Evolutionary conservation across 2,329 filamentous ascomycete species (phyloP).

Genomic region (Colletotrichum costaricense): DNA sequence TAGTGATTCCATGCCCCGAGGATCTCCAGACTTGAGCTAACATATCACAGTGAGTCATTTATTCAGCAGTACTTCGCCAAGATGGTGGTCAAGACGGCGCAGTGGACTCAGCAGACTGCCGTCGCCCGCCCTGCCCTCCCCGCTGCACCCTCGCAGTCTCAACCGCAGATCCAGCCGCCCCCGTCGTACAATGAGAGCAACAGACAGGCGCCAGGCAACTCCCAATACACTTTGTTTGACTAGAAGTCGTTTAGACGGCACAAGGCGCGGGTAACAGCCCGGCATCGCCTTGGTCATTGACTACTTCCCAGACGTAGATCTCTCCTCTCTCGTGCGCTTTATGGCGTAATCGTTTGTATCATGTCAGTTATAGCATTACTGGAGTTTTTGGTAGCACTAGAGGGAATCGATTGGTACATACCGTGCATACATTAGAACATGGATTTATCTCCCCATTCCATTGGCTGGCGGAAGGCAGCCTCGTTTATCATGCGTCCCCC

Average conservation of each 20-base stretch:
- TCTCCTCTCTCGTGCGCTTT: background rate
- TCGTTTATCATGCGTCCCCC: background rate
- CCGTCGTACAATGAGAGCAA: conserved; percentile 32
- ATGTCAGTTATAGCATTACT: conserved; percentile 1
- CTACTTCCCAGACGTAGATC: conserved; percentile 2
- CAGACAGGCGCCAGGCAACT: conserved; percentile 26
- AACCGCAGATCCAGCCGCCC: conserved; percentile 11
- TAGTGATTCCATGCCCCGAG: conserved; percentile 43
- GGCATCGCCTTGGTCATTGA: background rate
- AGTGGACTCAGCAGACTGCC: conserved; percentile 44
- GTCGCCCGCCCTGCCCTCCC: conserved; percentile 18
- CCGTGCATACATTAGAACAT: background rate
- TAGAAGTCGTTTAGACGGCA: conserved; percentile 21
- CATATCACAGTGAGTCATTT: conserved; percentile 72
- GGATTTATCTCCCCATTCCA: background rate
- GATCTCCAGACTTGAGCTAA: background rate
- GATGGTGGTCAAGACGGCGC: conserved; percentile 68
- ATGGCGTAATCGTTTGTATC: background rate
- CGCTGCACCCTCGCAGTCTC: conserved; percentile 12
- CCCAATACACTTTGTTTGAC: conserved; percentile 30
- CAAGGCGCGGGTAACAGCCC: background rate
- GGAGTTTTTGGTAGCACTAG: conserved; percentile 12
- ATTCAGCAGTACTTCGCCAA: conserved; percentile 81
- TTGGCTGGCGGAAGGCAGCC: background rate
- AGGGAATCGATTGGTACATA: background rate